A percentile compares a stretch with the other conserved stretches of the same genome.
Conservation (phyloP, 495 filamentous ascomycete species). For the Pyrenula aspistea region DNA sequence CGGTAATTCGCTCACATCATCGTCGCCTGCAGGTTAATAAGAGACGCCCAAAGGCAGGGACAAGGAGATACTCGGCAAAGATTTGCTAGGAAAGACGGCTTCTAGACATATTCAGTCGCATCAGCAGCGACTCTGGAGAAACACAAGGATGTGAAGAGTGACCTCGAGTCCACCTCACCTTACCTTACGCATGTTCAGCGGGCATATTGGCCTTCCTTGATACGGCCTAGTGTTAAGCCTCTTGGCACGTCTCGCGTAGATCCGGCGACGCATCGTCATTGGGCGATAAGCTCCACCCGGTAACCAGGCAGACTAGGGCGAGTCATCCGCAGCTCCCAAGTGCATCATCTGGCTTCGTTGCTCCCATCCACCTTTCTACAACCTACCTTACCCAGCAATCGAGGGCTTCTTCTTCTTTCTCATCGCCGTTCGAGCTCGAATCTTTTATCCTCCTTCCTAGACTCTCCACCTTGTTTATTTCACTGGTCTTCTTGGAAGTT, state of each 20-base stretch:
- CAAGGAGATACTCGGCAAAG: no score
- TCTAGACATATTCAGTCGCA: no score
- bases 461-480: constrained; percentile 14
- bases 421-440: constrained; percentile 11
- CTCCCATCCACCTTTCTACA: constrained; percentile 3
- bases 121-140: no score
- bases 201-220: neutral
- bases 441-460: constrained; percentile 12
- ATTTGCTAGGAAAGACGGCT: no score
- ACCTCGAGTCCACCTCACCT: neutral
- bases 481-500: constrained; percentile 1
- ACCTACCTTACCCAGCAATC: constrained; percentile 6
- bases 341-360: neutral
- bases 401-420: constrained; percentile 9
- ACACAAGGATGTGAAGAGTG: neutral
- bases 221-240: neutral
- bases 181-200: neutral
- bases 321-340: neutral
- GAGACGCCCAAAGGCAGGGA: neutral
- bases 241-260: neutral
- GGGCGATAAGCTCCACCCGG: neutral
- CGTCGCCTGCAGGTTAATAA: neutral
- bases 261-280: neutral
- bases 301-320: neutral
- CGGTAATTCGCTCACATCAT: neutral